Evolutionary conservation across 73 alveolate species (phyloP), one percentile per base, ranked within the genome.

Genomic region (Durusdinium trenchii): DNA sequence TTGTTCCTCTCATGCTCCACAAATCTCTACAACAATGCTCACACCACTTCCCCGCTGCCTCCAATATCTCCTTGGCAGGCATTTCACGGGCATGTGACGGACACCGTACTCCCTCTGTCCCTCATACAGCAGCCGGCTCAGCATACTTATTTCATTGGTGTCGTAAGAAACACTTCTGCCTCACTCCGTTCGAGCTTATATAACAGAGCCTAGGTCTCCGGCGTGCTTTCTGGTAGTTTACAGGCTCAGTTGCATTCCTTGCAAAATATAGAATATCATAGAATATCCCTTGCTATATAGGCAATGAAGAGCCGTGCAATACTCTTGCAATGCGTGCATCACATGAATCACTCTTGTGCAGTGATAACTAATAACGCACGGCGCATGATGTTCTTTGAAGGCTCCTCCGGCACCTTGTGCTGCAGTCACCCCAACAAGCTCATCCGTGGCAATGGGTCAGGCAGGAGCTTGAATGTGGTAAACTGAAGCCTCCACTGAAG

Each of bases 181-280:
- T 3, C 3, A 73, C 1, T n/a, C 51, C 40, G 52, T 1, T 10
- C 52, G 28, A 23, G 52, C 20, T 6, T 48, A 10, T 6, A 51
- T 36, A 20, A 12, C 32, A 23, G 46, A 20, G 35, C 48, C 32
- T 36, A 89, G 96, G 96, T 89, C 18, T 89, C 96, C 9, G 86
- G 86, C n/a, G 85, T 89, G 86, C 96, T 89, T 26, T 89, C 96
- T 10, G 96, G 96, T 48, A 89, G 96, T 69, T 45, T 89, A 85
- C 96, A 89, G 96, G 96, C 96, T 38, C 10, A 20, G 47, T n/a
- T n/a, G n/a, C n/a, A n/a, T n/a, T n/a, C n/a, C n/a, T n/a, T n/a
- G n/a, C n/a, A n/a, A n/a, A n/a, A n/a, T n/a, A n/a, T n/a, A n/a
- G n/a, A n/a, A n/a, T n/a, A n/a, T n/a, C n/a, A n/a, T n/a, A n/a